Conservation (phyloP, 1,284 basidiomycete species). For the Cystobasidium sp. region DNA sequence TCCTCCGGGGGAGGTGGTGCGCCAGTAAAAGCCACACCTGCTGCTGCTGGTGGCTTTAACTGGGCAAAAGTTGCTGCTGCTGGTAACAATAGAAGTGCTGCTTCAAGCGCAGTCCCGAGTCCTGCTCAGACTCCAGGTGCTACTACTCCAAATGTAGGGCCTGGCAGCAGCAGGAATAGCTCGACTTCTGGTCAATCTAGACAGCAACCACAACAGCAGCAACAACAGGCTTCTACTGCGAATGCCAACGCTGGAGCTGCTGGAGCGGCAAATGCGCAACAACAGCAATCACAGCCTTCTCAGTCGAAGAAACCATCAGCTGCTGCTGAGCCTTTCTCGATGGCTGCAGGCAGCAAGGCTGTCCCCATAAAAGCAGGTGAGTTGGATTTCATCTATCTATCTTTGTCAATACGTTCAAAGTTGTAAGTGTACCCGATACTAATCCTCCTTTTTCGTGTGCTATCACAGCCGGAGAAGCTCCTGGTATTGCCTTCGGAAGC, state of each 20-base stretch:
- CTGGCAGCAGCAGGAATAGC: slow-evolving; percentile 4
- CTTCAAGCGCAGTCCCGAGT: slow-evolving; percentile 10
- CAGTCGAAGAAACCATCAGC: slow-evolving; percentile 13
- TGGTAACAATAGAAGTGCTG: slow-evolving; percentile 22
- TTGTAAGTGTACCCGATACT: background rate
- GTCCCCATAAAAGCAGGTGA: slow-evolving; percentile 23
- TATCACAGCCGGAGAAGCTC: slow-evolving; percentile 33
- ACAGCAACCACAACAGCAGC: slow-evolving; percentile 2
- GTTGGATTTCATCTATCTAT: background rate
- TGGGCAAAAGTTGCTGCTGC: slow-evolving; percentile 36
- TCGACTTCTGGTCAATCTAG: slow-evolving; percentile 14
- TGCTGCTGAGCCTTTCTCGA: slow-evolving; percentile 39
- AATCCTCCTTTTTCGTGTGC: background rate
- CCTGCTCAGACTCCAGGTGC: slow-evolving; percentile 31
- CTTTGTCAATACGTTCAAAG: background rate
- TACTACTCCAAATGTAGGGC: slow-evolving; percentile 8
- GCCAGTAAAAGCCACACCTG: slow-evolving; percentile 6
- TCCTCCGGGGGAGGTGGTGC: background rate
- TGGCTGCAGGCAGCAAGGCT: slow-evolving; percentile 10
- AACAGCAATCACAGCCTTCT: slow-evolving; percentile 19
- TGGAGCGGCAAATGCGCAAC: background rate
- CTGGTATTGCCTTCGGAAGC: slow-evolving; percentile 58
- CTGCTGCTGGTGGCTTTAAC: background rate
- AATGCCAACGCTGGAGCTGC: background rate
- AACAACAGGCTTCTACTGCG: background rate